Conservation (phyloP, 768 basidiomycete genomes). For the Tylopilus rubrobrunneus region DNA sequence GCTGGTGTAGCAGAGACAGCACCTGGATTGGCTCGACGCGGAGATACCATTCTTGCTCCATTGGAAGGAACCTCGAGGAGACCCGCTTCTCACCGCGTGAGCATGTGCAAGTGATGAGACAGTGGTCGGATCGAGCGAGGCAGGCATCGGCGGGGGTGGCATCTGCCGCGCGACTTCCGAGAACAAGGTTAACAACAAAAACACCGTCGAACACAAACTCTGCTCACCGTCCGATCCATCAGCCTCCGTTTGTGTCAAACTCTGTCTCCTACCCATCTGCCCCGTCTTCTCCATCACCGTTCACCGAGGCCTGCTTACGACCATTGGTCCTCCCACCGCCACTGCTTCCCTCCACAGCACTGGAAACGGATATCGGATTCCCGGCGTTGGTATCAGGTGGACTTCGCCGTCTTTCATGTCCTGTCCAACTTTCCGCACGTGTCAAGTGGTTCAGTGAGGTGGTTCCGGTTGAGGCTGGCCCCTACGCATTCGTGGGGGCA, state of each 20-base stretch:
- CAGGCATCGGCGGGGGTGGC: slow-evolving; percentile 53
- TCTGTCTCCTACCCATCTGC: slow-evolving; percentile 28
- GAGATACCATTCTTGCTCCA: slow-evolving; percentile 15
- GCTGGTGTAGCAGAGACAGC: neutral
- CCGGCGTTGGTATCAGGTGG: slow-evolving; percentile 17
- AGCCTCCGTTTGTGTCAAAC: slow-evolving; percentile 28
- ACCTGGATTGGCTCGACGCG: slow-evolving; percentile 7
- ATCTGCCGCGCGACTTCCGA: slow-evolving; percentile 37
- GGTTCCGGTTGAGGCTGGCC: slow-evolving; percentile 28
- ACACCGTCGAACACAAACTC: neutral
- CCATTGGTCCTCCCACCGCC: neutral
- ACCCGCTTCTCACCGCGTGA: slow-evolving; percentile 11
- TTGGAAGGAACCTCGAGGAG: slow-evolving; percentile 17
- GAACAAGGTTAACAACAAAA: neutral
- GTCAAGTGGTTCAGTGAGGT: neutral
- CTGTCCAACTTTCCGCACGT: slow-evolving; percentile 7
- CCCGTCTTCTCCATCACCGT: slow-evolving; percentile 13
- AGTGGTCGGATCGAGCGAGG: slow-evolving; percentile 39
- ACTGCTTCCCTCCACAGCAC: slow-evolving; percentile 1
- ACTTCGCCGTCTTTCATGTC: slow-evolving; percentile 23
- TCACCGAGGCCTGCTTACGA: neutral
- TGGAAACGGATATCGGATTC: slow-evolving; percentile 15
- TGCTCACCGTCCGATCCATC: slow-evolving; percentile 25
- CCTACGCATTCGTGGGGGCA: slow-evolving; percentile 68
- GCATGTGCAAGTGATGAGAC: slow-evolving; percentile 29